These are phyloP conservation scores for Paracoccidioides lutzii DNA, from an alignment of 2,329 filamentous ascomycete species.

Conservation along the genomic window DNA sequence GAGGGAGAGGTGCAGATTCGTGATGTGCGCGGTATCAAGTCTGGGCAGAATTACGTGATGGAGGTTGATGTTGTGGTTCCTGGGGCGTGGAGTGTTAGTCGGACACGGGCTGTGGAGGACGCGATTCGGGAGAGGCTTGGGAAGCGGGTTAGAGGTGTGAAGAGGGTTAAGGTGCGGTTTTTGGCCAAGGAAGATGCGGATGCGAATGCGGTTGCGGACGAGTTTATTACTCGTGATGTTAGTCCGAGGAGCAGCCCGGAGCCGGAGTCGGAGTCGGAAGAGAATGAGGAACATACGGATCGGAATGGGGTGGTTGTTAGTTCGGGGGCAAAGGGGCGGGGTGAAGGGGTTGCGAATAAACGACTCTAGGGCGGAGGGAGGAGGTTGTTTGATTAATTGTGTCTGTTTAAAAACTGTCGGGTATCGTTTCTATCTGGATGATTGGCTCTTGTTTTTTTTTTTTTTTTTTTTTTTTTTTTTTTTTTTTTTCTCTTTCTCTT, in stretches of 20 bases:
- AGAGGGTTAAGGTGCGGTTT: constrained; percentile 73
- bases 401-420: too few species aligned
- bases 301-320: constrained; percentile 16
- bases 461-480: too few species aligned
- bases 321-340: constrained; percentile 25
- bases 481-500: too few species aligned
- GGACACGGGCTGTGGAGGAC: constrained; percentile 57
- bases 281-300: constrained; percentile 16
- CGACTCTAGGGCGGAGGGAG: constrained; percentile 13
- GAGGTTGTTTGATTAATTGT: too few species aligned
- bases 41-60: constrained; percentile 89
- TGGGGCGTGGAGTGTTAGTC: constrained; percentile 58
- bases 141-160: constrained; percentile 66
- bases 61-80: constrained; percentile 80
- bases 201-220: constrained; percentile 51
- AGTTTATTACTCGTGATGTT: constrained; percentile 59
- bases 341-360: constrained; percentile 13
- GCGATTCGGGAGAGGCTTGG: constrained; percentile 60
- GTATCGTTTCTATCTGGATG: too few species aligned
- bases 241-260: constrained; percentile 47
- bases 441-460: too few species aligned
- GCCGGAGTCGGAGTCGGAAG: constrained; percentile 41
- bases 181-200: constrained; percentile 48
- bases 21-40: constrained; percentile 80
- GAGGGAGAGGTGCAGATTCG: constrained; percentile 55